Evolutionary conservation across 805 yeast genomes (phyloP), one percentile per base, ranked within the genome.

Genomic region (Wickerhamomyces chambardii): DNA sequence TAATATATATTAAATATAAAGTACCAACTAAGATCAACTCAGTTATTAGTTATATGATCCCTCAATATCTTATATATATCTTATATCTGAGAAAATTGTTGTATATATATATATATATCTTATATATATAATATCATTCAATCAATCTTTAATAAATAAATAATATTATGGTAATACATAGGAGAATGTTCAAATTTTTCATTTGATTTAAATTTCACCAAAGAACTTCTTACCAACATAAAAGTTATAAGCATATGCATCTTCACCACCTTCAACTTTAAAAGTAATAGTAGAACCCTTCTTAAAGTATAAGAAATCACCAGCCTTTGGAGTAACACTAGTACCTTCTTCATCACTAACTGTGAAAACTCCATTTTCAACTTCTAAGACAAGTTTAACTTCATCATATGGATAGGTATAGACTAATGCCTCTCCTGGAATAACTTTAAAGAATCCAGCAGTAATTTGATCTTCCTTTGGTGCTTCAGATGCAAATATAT

Each of bases 241-340:
- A 44, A 44, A 50, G 43, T 41, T 45, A 33, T 47, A 50, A 65
- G 51, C 38, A 30, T 50, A 78, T 35, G 82, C 78, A 36, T 70
- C 68, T 19, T 79, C 84, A 48, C 71, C 77, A 40, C 82, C 84
- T 36, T 66, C 64, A 34, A 72, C 67, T 40, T 75, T 66, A 58
- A 79, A 74, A 38, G 78, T 78, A 47, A 78, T 72, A 35, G 82
- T 75, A 43, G 73, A 62, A n/a, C 84, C 85, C 53, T 76, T 74
- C 48, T 68, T 72, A 62, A 79, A 73, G 66, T 69, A 76, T 46
- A 79, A 68, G 21, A 75, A 77, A 47, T 78, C 85, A 36, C 86
- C 86, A 35, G 81, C 80, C 30, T 64, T 55, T 36, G 70, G 79
- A 36, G 59, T 61, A 35, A 73, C 76, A 41, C 64, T 63, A 55